Base-by-base conservation (phyloP, 441 rosid genomes). In the Adansonia grandidieri region DNA sequence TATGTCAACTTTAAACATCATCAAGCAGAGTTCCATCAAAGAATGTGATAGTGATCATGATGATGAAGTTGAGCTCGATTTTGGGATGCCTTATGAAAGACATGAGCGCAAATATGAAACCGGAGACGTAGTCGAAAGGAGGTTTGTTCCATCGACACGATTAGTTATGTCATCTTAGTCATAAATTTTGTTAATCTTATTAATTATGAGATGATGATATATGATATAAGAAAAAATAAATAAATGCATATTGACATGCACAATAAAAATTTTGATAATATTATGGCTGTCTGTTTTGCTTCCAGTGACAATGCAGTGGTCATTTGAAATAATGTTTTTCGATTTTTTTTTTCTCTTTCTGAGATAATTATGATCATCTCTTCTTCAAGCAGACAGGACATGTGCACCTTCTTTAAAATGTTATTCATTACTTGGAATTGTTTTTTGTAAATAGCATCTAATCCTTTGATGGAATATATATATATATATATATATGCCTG, bases 151-250 rank as follows among this genome's bases (percentile, higher is more conserved):
- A 22, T 84, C 92, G 0, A 68, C 92, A 61, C 89, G 86, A 81
- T 88, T 86, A 79, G 83, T 90, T 57, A 81, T 89, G 48, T 91
- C 93, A 22, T 91, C 93, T 5, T 91, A 87, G 82, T 19, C 53
- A 47, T 15, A 13, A 50, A 10, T 48, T 13, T 44, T 74, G 17
- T 44, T 60, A 0, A 45, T 48, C 1, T 60, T 6, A 2, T 6
- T n/a, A 15, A 17, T 62, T 62, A 57, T 0, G 40, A 42, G 11
- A 74, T 13, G 11, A 60, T 44, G 24, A 60, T 42, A 17, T 20
- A 44, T 19, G 15, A 24, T 28, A 14, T 2, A 28, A 51, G 61
- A 28, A 22, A 70, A 48, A 28, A 71, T 50, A 50, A 24, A 71
- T 51, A 37, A 37, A 37, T 37, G 68, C 68, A 63, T 63, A 32